Percentiles rank a stretch among this genome's conserved stretches.
Conservation (phyloP, 2,329 filamentous ascomycete species). For the Neurospora sp. region DNA sequence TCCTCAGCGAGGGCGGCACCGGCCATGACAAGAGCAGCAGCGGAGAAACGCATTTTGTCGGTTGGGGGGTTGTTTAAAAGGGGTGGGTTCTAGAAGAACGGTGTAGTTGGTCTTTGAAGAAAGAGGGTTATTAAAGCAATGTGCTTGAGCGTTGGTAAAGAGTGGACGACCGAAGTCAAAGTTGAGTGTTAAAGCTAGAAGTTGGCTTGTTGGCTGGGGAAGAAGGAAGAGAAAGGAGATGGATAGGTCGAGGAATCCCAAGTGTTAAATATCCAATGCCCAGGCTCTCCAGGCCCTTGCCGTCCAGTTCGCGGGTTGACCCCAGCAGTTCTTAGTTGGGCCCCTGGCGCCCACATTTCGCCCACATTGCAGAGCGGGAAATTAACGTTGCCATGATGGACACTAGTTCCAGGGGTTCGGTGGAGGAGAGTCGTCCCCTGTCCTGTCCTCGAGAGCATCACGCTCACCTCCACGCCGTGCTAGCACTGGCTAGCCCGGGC, state of each 20-base stretch:
- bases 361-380: slow-evolving; percentile 10
- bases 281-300: slow-evolving; percentile 1
- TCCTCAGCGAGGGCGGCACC: slow-evolving; percentile 29
- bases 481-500: not conserved
- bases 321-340: not conserved
- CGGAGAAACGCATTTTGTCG: slow-evolving; percentile 54
- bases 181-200: slow-evolving; percentile 20
- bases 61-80: slow-evolving; percentile 13
- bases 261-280: slow-evolving; percentile 24
- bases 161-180: slow-evolving; percentile 33
- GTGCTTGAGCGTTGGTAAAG: slow-evolving; percentile 23
- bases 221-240: slow-evolving; percentile 19
- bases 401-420: not conserved
- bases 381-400: slow-evolving; percentile 10
- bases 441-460: not conserved
- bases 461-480: not conserved
- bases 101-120: slow-evolving; percentile 10
- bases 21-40: slow-evolving; percentile 39
- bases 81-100: slow-evolving; percentile 5
- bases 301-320: not conserved
- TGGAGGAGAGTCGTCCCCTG: not conserved
- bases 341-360: not conserved
- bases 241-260: slow-evolving; percentile 9
- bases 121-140: slow-evolving; percentile 21
- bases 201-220: slow-evolving; percentile 25